Evolutionary conservation across 2,329 filamentous ascomycete genomes (phyloP).

Genomic region (Mycosphaerella arachidis): DNA sequence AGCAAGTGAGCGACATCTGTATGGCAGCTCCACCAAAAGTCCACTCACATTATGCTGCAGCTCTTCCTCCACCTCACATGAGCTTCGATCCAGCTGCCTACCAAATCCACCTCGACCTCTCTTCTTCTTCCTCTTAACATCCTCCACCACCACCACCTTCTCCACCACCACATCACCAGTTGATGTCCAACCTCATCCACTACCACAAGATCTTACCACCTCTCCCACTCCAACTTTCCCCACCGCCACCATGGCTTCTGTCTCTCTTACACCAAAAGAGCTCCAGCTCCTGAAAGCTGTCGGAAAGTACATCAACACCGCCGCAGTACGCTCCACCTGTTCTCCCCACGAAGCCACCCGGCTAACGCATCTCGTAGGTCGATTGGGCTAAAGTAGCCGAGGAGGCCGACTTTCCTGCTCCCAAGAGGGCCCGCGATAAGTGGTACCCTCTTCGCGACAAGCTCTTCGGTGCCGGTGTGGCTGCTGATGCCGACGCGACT

Average conservation of each 20-base stretch:
- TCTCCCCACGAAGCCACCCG: too few species aligned
- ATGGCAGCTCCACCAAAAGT: background rate
- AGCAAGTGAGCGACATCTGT: background rate
- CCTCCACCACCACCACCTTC: background rate
- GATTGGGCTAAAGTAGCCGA: constrained; percentile 21
- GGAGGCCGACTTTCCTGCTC: constrained; percentile 14
- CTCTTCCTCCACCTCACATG: background rate
- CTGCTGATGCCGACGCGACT: background rate
- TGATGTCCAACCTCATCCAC: background rate
- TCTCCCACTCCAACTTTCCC: background rate
- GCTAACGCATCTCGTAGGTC: constrained; percentile 10
- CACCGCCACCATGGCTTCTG: constrained; percentile 7
- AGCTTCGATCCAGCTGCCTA: background rate
- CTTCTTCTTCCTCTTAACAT: background rate
- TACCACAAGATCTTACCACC: background rate
- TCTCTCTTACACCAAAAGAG: constrained; percentile 1
- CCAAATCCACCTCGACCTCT: background rate
- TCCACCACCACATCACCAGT: background rate
- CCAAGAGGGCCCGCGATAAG: constrained; percentile 23
- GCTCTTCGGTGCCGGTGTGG: constrained; percentile 4
- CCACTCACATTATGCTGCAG: background rate
- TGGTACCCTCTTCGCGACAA: constrained; percentile 19
- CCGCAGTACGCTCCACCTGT: background rate
- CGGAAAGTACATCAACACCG: background rate
- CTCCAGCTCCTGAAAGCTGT: constrained; percentile 19